Evolutionary conservation across 129 eudicot genomes (phyloP), one percentile per base, ranked within the genome.

Genomic region (Chrysanthemum makinoi): DNA sequence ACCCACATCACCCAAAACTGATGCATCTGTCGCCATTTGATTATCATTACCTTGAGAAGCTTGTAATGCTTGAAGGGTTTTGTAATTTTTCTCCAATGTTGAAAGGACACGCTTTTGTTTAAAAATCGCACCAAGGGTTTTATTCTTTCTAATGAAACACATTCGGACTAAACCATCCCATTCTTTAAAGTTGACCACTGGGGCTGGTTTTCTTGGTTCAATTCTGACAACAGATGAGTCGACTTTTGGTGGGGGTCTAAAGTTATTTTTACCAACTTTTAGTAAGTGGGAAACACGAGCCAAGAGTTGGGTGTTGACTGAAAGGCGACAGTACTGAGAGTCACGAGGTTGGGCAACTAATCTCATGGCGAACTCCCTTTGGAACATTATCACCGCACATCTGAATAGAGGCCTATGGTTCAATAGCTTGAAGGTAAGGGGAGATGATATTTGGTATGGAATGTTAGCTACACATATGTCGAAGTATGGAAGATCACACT

Each of bases 381-480:
- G 98, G 75, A 85, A 94, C 98, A 94, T 89, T 26, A 94, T 89
- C 7, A 94, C 88, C 0, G 98, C 96, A 68, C 96, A 87, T 69
- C 96, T 77, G 63, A 94, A 94, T 24, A 83, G 53, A n/a, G 95
- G 92, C n/a, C 84, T 79, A 47, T 94, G 98, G 7, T 85, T 75
- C 63, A 94, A 51, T 70, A 94, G 55, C 44, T 94, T 94, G 76
- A 87, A 84, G 9, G 91, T 86, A n/a, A 94, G 85, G 3, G 98
- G 98, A 10, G 98, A 90, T 10, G 98, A 94, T 19, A 94, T 94
- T 66, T 94, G 96, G 76, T 94, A 89, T 0, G 98, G 98, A 52
- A 94, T 94, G 72, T 94, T 94, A 9, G 98, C 98, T 66, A 94
- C 96, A 48, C 98, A 94, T 0, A 94, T 94, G 74, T 94, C 96